phyloP scores from a whole-genome alignment of 2,329 filamentous ascomycete species.

The Epichloe brachyelytri region DNA sequence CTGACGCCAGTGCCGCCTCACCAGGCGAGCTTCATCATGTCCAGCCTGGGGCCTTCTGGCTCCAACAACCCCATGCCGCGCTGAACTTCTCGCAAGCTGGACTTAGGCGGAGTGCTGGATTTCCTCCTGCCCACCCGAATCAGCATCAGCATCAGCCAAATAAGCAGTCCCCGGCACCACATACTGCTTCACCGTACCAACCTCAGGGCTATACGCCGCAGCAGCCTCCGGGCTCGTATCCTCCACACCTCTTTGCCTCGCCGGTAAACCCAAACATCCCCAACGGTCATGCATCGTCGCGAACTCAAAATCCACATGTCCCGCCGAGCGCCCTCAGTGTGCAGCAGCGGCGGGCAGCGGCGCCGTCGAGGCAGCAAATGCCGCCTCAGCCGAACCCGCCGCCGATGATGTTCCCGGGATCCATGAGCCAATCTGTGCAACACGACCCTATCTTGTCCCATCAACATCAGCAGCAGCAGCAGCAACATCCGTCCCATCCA shows the following conservation, averaged over 20 bases:
- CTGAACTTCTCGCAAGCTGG: slow-evolving; percentile 38
- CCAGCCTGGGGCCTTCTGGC: slow-evolving; percentile 35
- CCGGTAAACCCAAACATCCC: slow-evolving; percentile 34
- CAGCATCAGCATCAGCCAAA: slow-evolving; percentile 38
- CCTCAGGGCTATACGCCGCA: slow-evolving; percentile 39
- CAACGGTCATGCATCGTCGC: slow-evolving; percentile 29
- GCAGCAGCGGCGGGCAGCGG: slow-evolving; percentile 29
- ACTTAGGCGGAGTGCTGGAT: slow-evolving; percentile 32
- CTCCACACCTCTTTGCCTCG: slow-evolving; percentile 40
- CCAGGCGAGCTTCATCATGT: slow-evolving; percentile 24
- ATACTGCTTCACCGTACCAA: slow-evolving; percentile 43
- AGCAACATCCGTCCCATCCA: slow-evolving; percentile 15
- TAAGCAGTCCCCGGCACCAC: slow-evolving; percentile 42
- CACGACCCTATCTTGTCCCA: slow-evolving; percentile 32
- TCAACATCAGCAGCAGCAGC: slow-evolving; percentile 23
- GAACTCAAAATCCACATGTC: slow-evolving; percentile 30
- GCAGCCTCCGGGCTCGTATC: slow-evolving; percentile 34
- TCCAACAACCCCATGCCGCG: slow-evolving; percentile 41
- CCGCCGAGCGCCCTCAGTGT: slow-evolving; percentile 35
- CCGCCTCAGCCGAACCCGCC: slow-evolving; percentile 24
- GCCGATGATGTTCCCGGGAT: slow-evolving; percentile 24
- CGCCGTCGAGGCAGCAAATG: slow-evolving; percentile 32
- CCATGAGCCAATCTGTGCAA: slow-evolving; percentile 29
- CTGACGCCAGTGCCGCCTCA: neutral
- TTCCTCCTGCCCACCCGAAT: slow-evolving; percentile 33